These are phyloP conservation scores for Tetrahymena thermophila DNA, from an alignment of 73 alveolate genomes.

Conservation along the genomic window DNA sequence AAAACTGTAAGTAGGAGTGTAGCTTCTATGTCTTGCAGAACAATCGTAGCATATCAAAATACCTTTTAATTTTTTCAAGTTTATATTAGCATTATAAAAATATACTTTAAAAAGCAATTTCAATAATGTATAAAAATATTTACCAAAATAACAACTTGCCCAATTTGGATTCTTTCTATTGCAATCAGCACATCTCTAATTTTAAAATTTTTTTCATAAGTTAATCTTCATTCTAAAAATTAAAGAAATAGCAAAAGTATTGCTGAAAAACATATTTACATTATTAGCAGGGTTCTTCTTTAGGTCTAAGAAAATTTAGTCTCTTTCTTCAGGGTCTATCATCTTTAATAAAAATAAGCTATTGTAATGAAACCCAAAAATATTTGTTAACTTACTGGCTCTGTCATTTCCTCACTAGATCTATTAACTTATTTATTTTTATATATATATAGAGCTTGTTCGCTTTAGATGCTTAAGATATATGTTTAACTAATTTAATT, in stretches of 20 bases:
- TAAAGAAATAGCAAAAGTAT: too few species aligned
- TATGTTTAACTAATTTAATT: not conserved
- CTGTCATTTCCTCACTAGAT: not conserved
- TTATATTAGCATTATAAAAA: too few species aligned
- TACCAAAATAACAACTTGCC: conserved; percentile 1
- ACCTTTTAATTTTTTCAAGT: not conserved
- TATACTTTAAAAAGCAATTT: not conserved
- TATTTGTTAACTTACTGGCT: not conserved
- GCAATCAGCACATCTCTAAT: not conserved
- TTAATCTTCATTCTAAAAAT: not conserved
- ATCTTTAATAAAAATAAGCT: not conserved
- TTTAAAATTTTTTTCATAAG: not conserved
- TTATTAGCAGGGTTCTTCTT: not conserved
- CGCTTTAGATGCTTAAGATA: not conserved
- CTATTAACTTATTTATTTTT: not conserved
- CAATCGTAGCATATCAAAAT: not conserved
- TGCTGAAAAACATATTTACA: not conserved
- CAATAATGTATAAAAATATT: not conserved
- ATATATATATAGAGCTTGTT: not conserved
- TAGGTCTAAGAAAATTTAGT: not conserved
- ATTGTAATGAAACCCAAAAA: not conserved
- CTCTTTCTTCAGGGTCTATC: not conserved
- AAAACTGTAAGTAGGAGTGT: not conserved
- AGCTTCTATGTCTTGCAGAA: not conserved
- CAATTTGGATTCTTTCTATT: not conserved